Percentiles rank a stretch among this genome's conserved stretches.
These are phyloP conservation scores for Beta lomatogona DNA, from an alignment of 179 eudicot genomes.

Conservation along the genomic window DNA sequence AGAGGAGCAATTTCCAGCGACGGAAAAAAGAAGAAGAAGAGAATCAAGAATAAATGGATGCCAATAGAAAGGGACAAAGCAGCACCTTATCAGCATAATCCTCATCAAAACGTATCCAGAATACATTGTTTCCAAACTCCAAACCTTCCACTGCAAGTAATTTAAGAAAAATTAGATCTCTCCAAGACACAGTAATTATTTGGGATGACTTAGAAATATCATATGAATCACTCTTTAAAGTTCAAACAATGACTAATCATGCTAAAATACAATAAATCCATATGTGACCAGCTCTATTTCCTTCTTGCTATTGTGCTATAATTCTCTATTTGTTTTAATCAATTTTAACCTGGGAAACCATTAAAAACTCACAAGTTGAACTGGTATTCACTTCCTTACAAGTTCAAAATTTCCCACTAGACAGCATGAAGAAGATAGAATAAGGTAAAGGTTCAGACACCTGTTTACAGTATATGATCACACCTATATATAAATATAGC, in stretches of 20 bases:
- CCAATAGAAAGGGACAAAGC: not conserved
- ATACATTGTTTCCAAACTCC: slow-evolving; percentile 85
- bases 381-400: not conserved
- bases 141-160: slow-evolving; percentile 77
- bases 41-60: not conserved
- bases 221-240: not conserved
- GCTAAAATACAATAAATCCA: not conserved
- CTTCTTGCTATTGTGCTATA: not conserved
- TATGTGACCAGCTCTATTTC: too few relatives aligned
- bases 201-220: not conserved
- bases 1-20: not conserved
- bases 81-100: slow-evolving; percentile 73
- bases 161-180: not conserved
- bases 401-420: not conserved
- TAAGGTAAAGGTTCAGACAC: not conserved
- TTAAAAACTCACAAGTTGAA: not conserved
- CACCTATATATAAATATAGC: not conserved
- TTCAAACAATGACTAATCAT: not conserved
- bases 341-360: not conserved
- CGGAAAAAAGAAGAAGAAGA: not conserved
- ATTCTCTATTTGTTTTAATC: not conserved
- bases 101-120: slow-evolving; percentile 87
- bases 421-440: not conserved
- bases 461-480: not conserved
- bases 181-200: not conserved